Evolutionary conservation across 768 basidiomycete species (phyloP).

Genomic region (Tylopilus vinaceipallidus): DNA sequence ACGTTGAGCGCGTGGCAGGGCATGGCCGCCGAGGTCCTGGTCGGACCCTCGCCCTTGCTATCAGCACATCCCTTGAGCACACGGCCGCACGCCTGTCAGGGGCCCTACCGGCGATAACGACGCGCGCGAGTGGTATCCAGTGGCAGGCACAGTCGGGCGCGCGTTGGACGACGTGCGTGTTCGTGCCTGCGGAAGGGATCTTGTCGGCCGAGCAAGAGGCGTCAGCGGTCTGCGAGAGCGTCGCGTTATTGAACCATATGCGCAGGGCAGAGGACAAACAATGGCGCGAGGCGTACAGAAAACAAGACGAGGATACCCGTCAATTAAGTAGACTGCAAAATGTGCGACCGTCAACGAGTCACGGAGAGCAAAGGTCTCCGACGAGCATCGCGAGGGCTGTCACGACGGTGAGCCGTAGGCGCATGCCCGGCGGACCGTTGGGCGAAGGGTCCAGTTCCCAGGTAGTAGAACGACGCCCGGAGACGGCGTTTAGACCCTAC

Average conservation of each 20-base stretch:
- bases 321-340: neutral
- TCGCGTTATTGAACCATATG: conserved; percentile 42
- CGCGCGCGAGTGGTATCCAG: conserved; percentile 41
- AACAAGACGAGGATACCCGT: too few relatives aligned
- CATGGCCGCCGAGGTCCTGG: conserved; percentile 32
- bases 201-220: conserved; percentile 21
- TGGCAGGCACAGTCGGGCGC: conserved; percentile 65
- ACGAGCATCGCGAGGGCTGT: neutral
- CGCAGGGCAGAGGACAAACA: conserved; percentile 35
- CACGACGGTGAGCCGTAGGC: neutral
- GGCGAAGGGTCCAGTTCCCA: conserved; percentile 8
- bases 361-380: neutral
- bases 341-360: conserved; percentile 1
- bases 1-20: conserved; percentile 49
- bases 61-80: conserved; percentile 45
- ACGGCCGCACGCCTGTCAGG: conserved; percentile 46
- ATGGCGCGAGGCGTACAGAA: neutral
- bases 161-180: conserved; percentile 57
- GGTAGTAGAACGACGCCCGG: neutral
- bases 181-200: conserved; percentile 36
- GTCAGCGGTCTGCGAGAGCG: conserved; percentile 44
- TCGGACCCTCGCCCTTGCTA: conserved; percentile 49
- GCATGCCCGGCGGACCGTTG: neutral
- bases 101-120: conserved; percentile 46
- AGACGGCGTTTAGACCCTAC: conserved; percentile 8